Percentiles rank a stretch among this genome's conserved stretches.
Conservation (phyloP, 75 land plant genomes). For the Pinus taeda region DNA sequence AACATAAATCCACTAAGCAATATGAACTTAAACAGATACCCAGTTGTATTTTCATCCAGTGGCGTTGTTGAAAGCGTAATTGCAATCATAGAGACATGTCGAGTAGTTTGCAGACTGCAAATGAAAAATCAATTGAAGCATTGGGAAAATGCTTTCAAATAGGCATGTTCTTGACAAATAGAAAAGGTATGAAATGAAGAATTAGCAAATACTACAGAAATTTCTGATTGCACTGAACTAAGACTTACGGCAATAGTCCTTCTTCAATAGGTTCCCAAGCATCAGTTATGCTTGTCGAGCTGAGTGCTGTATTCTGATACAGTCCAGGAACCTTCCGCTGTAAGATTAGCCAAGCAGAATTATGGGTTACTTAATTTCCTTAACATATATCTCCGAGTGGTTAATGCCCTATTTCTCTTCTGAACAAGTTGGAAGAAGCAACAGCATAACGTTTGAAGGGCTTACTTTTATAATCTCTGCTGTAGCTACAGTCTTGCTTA, state of each 20-base stretch:
- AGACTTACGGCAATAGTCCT: slow-evolving; percentile 87
- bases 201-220: not conserved
- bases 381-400: not conserved
- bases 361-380: not conserved
- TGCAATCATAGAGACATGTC: slow-evolving; percentile 35
- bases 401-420: not conserved
- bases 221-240: not conserved
- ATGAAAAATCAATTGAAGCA: not conserved
- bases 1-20: not conserved
- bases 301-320: slow-evolving; percentile 77
- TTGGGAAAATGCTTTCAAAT: not conserved
- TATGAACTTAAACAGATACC: slow-evolving; percentile 15
- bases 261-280: slow-evolving; percentile 96
- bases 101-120: slow-evolving; percentile 29
- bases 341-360: not conserved
- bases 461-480: slow-evolving; percentile 88
- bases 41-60: slow-evolving; percentile 13
- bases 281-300: slow-evolving; percentile 89
- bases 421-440: not conserved
- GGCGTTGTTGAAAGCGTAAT: slow-evolving; percentile 55
- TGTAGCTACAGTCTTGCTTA: slow-evolving; percentile 83
- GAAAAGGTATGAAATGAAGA: not conserved
- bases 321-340: slow-evolving; percentile 77
- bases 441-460: not conserved
- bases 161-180: not conserved